Base-by-base conservation (phyloP, 805 yeast genomes). In the Candida awuae region DNA sequence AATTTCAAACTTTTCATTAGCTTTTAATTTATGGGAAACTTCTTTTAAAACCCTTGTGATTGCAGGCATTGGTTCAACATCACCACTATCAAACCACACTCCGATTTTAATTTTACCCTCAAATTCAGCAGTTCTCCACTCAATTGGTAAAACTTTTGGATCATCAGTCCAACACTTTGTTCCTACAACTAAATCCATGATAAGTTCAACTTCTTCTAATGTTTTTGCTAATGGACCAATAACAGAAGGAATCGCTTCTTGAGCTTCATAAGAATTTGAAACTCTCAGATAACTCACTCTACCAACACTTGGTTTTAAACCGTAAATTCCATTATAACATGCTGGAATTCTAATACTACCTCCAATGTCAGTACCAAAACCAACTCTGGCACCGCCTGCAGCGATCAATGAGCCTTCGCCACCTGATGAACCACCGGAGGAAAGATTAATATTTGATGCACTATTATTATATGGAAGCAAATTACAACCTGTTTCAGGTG, bases 331-430 rank as follows among this genome's bases (percentile, higher is more conserved):
- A 39, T 71, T 66, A 49, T 67, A 71, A 0, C 77, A 73, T n/a
- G 80, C 71, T 1, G 84, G 84, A 14, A 67, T 66, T 38, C 84
- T 62, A 32, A 78, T 70, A 28, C 52, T 47, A 19, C 70, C 41
- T 65, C 83, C 83, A 44, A 77, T 73, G 50, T 77, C 83, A 6
- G 80, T 71, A 10, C 84, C 83, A 35, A 75, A 60, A 3, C 82
- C 86, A 28, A 76, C 46, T 3, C 71, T 67, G 10, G 80, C 69
- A 8, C 77, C 83, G 34, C 70, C 68, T 52, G 72, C 64, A 1
- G 71, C 77, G 29, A 75, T 65, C 36, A 74, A 52, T 0, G 82
- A 71, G 38, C 80, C 80, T 53, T 77, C 84, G 35, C 84, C 84
- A 17, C 80, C 77, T 2, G 81, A 73, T 2, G 79, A 72, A 12